A percentile compares a stretch with the other conserved stretches of the same genome.
Evolutionary conservation across 768 basidiomycete species (phyloP).

Genomic region (Fomitopsis pulvina): DNA sequence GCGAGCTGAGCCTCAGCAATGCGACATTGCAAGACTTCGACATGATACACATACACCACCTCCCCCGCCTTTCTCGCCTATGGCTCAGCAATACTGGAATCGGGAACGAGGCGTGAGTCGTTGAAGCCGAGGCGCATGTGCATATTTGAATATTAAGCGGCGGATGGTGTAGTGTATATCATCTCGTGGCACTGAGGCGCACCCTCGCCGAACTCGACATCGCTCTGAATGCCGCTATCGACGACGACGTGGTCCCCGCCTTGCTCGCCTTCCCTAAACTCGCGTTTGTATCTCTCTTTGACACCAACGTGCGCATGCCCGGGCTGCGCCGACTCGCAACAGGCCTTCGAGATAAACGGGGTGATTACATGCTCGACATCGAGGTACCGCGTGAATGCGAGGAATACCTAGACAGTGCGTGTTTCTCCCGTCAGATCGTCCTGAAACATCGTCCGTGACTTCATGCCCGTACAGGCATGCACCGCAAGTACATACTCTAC

Average conservation of each 20-base stretch:
- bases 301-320: conserved; percentile 48
- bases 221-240: conserved; percentile 43
- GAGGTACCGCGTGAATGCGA: conserved; percentile 50
- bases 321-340: conserved; percentile 48
- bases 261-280: conserved; percentile 43
- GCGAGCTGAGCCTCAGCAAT: conserved; percentile 43
- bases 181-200: conserved; percentile 48
- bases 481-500: conserved; percentile 40
- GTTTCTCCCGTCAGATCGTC: neutral
- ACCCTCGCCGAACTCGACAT: conserved; percentile 48
- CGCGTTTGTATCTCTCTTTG: conserved; percentile 43
- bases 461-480: conserved; percentile 30
- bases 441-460: neutral
- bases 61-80: conserved; percentile 43
- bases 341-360: conserved; percentile 21
- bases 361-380: conserved; percentile 32
- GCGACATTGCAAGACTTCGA: conserved; percentile 41
- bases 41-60: conserved; percentile 44
- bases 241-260: conserved; percentile 52
- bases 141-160: neutral
- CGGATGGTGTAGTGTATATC: conserved; percentile 40
- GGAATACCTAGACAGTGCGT: conserved; percentile 44
- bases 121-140: neutral
- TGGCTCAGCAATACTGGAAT: conserved; percentile 47
- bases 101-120: conserved; percentile 53